phyloP scores from a whole-genome alignment of 371 early-diverging fungal genomes.

The Lichtheimia ramosa region DNA sequence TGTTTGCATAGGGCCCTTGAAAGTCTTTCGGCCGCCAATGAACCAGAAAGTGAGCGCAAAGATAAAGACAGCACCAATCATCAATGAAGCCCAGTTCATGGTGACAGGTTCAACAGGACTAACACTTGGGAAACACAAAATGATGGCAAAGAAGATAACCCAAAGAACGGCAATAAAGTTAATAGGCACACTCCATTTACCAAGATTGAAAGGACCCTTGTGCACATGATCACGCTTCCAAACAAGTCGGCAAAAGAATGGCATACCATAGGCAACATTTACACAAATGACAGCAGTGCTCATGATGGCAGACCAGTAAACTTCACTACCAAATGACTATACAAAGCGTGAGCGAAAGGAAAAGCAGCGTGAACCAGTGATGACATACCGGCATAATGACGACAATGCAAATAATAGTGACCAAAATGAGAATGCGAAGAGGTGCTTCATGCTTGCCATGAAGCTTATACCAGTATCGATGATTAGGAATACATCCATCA shows the following conservation, averaged over 20 bases:
- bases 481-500: conserved; percentile 22
- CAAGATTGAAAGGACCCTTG: conserved; percentile 26
- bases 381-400: conserved; percentile 26
- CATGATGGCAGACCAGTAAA: conserved; percentile 28
- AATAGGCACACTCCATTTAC: conserved; percentile 19
- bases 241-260: conserved; percentile 27
- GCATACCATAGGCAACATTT: conserved; percentile 25
- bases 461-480: conserved; percentile 21
- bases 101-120: conserved; percentile 16
- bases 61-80: conserved; percentile 22
- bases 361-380: too few relatives aligned
- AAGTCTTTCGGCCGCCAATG: conserved; percentile 17
- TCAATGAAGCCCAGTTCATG: conserved; percentile 27
- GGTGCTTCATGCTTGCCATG: conserved; percentile 16
- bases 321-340: conserved; percentile 20
- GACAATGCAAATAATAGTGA: conserved; percentile 15
- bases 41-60: conserved; percentile 25
- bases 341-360: neutral
- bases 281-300: conserved; percentile 23
- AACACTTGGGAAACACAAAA: conserved; percentile 23
- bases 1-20: conserved; percentile 34
- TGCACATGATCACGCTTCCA: conserved; percentile 15
- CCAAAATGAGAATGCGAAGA: conserved; percentile 16
- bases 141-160: conserved; percentile 26
- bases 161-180: conserved; percentile 24